phyloP scores from a whole-genome alignment of 257 asterid species.

The Solanum lycopersicoides region DNA sequence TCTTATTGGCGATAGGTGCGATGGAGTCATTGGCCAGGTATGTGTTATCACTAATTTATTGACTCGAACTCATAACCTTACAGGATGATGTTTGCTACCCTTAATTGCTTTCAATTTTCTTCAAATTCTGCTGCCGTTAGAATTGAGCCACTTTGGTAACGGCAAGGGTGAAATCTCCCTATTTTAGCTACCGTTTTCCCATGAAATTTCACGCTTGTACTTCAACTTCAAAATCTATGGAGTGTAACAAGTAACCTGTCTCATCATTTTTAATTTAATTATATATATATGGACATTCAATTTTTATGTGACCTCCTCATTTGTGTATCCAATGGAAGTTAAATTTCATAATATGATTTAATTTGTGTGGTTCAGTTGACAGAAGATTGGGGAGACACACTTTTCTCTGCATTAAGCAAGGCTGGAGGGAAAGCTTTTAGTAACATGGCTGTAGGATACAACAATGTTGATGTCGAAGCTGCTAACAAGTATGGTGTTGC shows the following conservation, averaged over 20 bases:
- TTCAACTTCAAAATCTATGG: not conserved
- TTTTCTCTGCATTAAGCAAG: slow-evolving; percentile 80
- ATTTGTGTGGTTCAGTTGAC: slow-evolving; percentile 43
- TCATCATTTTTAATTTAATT: not conserved
- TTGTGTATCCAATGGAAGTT: not conserved
- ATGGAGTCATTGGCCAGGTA: slow-evolving; percentile 98
- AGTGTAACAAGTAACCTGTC: not conserved
- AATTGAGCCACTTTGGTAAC: not conserved
- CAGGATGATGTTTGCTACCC: not conserved
- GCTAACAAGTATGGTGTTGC: slow-evolving; percentile 87
- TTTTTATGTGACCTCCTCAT: not conserved
- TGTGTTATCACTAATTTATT: not conserved
- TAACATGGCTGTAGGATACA: slow-evolving; percentile 98
- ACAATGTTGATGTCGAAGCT: slow-evolving; percentile 84
- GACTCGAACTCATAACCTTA: too few species aligned
- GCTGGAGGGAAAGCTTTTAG: slow-evolving; percentile 97
- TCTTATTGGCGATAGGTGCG: slow-evolving; percentile 72
- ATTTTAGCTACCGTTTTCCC: not conserved
- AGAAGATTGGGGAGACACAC: slow-evolving; percentile 90
- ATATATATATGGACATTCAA: not conserved
- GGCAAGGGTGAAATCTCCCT: not conserved
- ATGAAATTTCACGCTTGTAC: not conserved
- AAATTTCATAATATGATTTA: not conserved
- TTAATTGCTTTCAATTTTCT: not conserved
- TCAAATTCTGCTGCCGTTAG: not conserved